Evolutionary conservation across 345 rosid species (phyloP).

Genomic region (Brassica juncea): DNA sequence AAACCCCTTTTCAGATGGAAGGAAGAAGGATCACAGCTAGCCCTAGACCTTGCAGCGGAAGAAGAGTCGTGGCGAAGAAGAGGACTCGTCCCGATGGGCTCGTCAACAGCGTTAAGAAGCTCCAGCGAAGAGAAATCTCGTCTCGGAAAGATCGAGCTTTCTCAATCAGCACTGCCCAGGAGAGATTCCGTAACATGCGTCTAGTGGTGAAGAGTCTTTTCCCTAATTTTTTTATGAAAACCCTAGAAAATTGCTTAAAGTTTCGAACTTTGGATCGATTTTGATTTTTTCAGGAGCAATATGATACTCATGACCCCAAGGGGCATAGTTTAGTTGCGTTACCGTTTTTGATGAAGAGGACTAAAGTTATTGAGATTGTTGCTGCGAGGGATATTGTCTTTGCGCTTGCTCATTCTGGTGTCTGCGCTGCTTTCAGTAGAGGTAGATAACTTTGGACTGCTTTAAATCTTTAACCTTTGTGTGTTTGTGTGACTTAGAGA

Average conservation of each 20-base stretch:
- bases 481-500: background rate
- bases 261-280: background rate
- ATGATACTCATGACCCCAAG: slow-evolving; percentile 94
- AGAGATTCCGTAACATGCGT: slow-evolving; percentile 72
- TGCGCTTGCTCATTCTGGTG: slow-evolving; percentile 97
- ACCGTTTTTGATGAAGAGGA: slow-evolving; percentile 86
- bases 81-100: slow-evolving; percentile 60
- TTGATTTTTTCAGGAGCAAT: slow-evolving; percentile 62
- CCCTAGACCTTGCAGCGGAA: slow-evolving; percentile 78
- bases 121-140: slow-evolving; percentile 71
- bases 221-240: slow-evolving; percentile 21
- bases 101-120: slow-evolving; percentile 73
- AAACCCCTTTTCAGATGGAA: slow-evolving; percentile 46
- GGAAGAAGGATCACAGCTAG: slow-evolving; percentile 82
- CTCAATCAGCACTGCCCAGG: slow-evolving; percentile 61
- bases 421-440: slow-evolving; percentile 94
- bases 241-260: slow-evolving; percentile 27
- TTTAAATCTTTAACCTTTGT: background rate
- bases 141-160: slow-evolving; percentile 65
- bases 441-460: slow-evolving; percentile 44
- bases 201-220: slow-evolving; percentile 46
- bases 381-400: slow-evolving; percentile 93
- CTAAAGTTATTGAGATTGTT: slow-evolving; percentile 91
- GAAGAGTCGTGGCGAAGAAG: slow-evolving; percentile 66
- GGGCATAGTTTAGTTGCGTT: slow-evolving; percentile 77